Base-by-base conservation (phyloP, 2,329 filamentous ascomycete genomes). In the Penicillium sp. region DNA sequence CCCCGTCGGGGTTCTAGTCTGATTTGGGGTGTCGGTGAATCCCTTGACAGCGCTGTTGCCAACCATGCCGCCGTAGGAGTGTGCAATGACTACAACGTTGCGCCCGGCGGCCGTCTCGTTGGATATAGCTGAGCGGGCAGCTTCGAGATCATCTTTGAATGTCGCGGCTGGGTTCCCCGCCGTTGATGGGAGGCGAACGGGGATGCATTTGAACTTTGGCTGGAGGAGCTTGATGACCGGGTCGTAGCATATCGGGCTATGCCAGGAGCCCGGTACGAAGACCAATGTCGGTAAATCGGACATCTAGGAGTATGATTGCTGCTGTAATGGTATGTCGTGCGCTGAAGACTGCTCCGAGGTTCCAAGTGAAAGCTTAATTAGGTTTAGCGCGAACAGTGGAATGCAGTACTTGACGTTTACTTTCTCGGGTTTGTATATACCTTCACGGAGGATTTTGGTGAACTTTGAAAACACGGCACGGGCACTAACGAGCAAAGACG, bases 261-360 rank as follows among this genome's bases (percentile, higher is more conserved):
- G 79, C 78, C 79, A 80, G 24, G 76, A 69, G 5, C 78, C 78
- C 1, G 71, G 77, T 1, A 81, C 67, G 18, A 81, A 71, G 49
- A 81, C 52, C 0, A 81, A 61, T 9, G 70, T 73, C 38, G 72
- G 70, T 35, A 30, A 11, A 28, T 33, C 14, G 16, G 46, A 14
- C 49, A 50, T 55, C 7, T 16, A 31, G n/a, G 10, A 25, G 28
- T 28, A 28, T 22, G 20, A 4, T 22, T 22, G 20, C 20, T 22
- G 4, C 20, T 4, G 20, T 22, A 22, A 22, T 4, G 20, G 20
- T 22, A 22, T 22, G 20, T 22, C 20, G 20, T 22, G 20, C 2
- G 20, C 4, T 22, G 20, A 22, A 22, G 20, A 22, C 20, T 22
- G 20, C 4, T 22, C 20, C 20, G 20, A 22, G 20, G 20, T 9